Evolutionary conservation across 805 yeast species (phyloP).

Genomic region (Ogataea sp.): DNA sequence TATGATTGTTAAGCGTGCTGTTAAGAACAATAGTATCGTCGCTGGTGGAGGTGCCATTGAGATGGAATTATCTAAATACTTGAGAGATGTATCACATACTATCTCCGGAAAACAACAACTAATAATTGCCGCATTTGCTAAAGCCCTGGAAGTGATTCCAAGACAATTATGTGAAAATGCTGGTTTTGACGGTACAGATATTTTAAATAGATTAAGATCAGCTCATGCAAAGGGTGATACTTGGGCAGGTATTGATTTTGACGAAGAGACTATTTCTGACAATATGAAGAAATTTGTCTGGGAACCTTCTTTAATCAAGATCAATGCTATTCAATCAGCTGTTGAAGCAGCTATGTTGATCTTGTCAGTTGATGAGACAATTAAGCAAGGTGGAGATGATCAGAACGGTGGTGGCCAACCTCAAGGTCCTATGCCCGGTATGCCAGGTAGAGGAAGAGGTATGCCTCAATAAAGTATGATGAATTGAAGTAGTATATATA

Average conservation of each 20-base stretch:
- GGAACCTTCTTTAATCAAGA: conserved; percentile 96
- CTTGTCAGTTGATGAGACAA: conserved; percentile 93
- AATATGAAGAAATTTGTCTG: conserved; percentile 84
- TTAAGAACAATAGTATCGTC: conserved; percentile 77
- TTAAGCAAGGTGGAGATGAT: conserved; percentile 57
- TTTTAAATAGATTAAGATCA: conserved; percentile 84
- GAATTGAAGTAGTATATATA: neutral
- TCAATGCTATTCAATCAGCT: conserved; percentile 90
- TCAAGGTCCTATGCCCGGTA: conserved; percentile 39
- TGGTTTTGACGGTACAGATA: conserved; percentile 97
- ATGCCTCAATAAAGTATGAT: conserved; percentile 36
- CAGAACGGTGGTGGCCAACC: conserved; percentile 18
- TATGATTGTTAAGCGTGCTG: conserved; percentile 95
- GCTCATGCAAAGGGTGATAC: conserved; percentile 89
- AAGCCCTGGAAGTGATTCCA: conserved; percentile 92
- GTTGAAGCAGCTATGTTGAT: conserved; percentile 94
- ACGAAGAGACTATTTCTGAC: conserved; percentile 71
- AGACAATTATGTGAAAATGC: conserved; percentile 97
- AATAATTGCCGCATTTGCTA: conserved; percentile 86
- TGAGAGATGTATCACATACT: conserved; percentile 78
- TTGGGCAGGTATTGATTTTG: conserved; percentile 92
- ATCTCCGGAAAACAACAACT: conserved; percentile 96
- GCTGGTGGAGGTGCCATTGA: conserved; percentile 99
- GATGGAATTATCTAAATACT: conserved; percentile 87
- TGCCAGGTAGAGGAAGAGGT: conserved; percentile 75